Evolutionary conservation across 805 yeast genomes (phyloP), one percentile per base, ranked within the genome.

Genomic region (Pichia phayaonensis): DNA sequence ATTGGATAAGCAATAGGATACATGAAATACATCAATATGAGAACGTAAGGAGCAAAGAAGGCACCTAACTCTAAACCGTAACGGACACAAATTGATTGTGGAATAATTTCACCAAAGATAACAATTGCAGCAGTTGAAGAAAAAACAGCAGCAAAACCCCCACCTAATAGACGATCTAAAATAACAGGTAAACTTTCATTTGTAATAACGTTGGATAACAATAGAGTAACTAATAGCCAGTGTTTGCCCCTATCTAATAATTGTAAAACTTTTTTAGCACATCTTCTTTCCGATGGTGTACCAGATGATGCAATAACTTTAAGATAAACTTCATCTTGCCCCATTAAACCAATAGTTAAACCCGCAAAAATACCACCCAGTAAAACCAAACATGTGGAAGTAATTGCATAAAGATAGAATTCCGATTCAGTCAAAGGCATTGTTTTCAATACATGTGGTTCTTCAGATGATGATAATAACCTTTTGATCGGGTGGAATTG

Each of bases 71-170:
- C 85, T 46, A 92, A 74, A 1, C 99, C 99, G 64, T 88, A 90
- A 42, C 97, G 76, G 20, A 92, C 99, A 68, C 95, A 89, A 41
- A 90, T 74, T 21, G 94, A 83, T 69, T 92, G 99, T 2, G 99
- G 99, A 54, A 92, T 92, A 59, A 92, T 86, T 64, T 92, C 99
- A 54, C 99, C 99, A 68, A 92, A 92, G 13, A 92, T 77, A 46
- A 92, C 97, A 63, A 92, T 92, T 24, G 90, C 79, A 3, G 86
- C 90, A 0, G 99, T 90, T n/a, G 97, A 84, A 13, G 90, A 77
- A 15, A 90, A 87, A 38, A 92, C 96, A 0, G 99, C 99, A 15
- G 94, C 90, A 86, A 96, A 85, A 1, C 99, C 99, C 42, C 98
- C 98, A 45, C 98, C 98, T 15, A 94, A 76, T 59, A 92, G 85